Evolutionary conservation across 345 rosid species (phyloP).

Genomic region (Citrus trifoliata): DNA sequence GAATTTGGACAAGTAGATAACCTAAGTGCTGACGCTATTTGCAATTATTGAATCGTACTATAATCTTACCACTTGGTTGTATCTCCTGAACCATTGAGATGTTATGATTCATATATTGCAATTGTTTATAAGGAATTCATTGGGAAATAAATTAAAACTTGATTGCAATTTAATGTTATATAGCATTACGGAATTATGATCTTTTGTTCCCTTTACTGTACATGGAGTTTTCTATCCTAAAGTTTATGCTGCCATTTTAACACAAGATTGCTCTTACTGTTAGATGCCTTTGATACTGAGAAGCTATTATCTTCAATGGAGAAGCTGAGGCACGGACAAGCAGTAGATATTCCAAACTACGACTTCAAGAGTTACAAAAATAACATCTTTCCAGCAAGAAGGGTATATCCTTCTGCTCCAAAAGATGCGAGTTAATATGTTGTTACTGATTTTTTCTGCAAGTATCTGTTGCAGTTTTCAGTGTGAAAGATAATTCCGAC

Average conservation of each 20-base stretch:
- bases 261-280: conserved; percentile 23
- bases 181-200: neutral
- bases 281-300: conserved; percentile 96
- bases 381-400: conserved; percentile 54
- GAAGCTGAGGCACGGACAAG: conserved; percentile 78
- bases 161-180: neutral
- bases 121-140: neutral
- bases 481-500: neutral
- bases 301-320: conserved; percentile 72
- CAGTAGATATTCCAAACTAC: conserved; percentile 92
- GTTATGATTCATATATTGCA: neutral
- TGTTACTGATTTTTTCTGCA: conserved; percentile 3
- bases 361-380: conserved; percentile 87
- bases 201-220: neutral
- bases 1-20: neutral
- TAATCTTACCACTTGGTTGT: neutral
- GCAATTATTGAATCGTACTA: neutral
- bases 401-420: conserved; percentile 37
- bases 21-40: neutral
- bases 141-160: neutral
- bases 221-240: neutral
- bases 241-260: conserved; percentile 11
- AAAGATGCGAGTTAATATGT: neutral
- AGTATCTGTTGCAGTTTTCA: neutral
- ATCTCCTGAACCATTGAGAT: neutral